Percentiles rank a stretch among this genome's conserved stretches.
These are phyloP conservation scores for Phaeoacremonium minimum DNA, from an alignment of 2,329 filamentous ascomycete genomes.

Conservation along the genomic window DNA sequence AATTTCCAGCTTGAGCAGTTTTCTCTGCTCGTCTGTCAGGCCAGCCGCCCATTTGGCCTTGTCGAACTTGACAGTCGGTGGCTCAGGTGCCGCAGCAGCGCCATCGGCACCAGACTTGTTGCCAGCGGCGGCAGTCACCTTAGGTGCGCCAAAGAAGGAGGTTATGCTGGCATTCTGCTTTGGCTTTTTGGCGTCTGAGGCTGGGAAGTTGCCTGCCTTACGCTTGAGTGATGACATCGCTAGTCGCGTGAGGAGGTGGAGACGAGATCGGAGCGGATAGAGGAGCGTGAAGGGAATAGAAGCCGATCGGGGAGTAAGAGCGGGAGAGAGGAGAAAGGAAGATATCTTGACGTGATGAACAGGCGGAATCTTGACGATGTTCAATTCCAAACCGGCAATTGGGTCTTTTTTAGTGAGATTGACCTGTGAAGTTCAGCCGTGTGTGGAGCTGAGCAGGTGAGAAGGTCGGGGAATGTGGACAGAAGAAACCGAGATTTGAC, in stretches of 20 bases:
- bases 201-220: constrained; percentile 49
- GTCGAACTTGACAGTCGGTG: constrained; percentile 61
- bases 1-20: constrained; percentile 83
- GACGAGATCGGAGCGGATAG: not conserved
- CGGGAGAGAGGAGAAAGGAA: not conserved
- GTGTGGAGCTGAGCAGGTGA: too few relatives aligned
- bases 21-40: constrained; percentile 75
- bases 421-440: too few relatives aligned
- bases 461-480: too few relatives aligned
- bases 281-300: not conserved
- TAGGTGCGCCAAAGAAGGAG: constrained; percentile 79
- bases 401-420: too few relatives aligned
- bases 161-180: constrained; percentile 77
- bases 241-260: not conserved
- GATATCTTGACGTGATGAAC: not conserved
- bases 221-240: constrained; percentile 60
- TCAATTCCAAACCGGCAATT: too few relatives aligned
- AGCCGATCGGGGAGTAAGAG: not conserved
- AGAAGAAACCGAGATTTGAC: too few relatives aligned
- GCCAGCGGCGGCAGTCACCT: constrained; percentile 26
- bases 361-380: too few relatives aligned
- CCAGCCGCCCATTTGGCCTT: constrained; percentile 85
- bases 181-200: constrained; percentile 60
- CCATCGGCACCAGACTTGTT: constrained; percentile 8
- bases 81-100: constrained; percentile 15